Evolutionary conservation across 2,329 filamentous ascomycete species (phyloP), one percentile per base, ranked within the genome.

Genomic region (Xylariaceae sp.): DNA sequence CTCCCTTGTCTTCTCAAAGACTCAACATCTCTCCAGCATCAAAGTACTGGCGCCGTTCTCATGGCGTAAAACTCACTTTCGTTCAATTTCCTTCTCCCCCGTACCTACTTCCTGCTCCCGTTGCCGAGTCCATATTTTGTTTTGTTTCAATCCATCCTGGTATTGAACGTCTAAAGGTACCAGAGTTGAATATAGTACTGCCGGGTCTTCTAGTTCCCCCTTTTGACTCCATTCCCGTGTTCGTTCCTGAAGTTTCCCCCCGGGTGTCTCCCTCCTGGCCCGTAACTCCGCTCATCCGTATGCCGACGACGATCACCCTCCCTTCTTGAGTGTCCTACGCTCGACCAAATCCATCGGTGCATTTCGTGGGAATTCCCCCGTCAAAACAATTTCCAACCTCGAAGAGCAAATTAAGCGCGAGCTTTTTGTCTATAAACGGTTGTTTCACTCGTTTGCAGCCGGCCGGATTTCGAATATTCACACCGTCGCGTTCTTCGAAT

Each of bases 1-100:
- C 28, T 50, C 49, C 52, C 57, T 36, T 49, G 52, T 53, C 47
- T 45, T 40, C 16, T 36, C 45, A 9, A 40, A 33, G 14, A 23
- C 7, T 34, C 9, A n/a, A 40, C 26, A 34, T 34, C 43, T 46
- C 40, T 17, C 28, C n/a, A 41, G 21, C 37, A 28, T 43, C 43
- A 21, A 43, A 45, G 41, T 31, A 31, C 23, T 29, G 24, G 16
- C 14, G 21, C 26, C 45, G 21, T 43, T 43, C 45, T 19, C 49
- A 55, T 56, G 37, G 50, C 46, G 33, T 53, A 58, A 60, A 54
- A 19, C 39, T 33, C 31, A 34, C 52, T 51, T 40, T 52, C 51
- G 51, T 51, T 56, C 57, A 47, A 5, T 51, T 34, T 46, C 36
- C 61, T 39, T 43, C 41, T 40, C 52, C 43, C 23, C 26, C 50